Conservation (phyloP, 2,329 filamentous ascomycete genomes). For the Didymella exigua region DNA sequence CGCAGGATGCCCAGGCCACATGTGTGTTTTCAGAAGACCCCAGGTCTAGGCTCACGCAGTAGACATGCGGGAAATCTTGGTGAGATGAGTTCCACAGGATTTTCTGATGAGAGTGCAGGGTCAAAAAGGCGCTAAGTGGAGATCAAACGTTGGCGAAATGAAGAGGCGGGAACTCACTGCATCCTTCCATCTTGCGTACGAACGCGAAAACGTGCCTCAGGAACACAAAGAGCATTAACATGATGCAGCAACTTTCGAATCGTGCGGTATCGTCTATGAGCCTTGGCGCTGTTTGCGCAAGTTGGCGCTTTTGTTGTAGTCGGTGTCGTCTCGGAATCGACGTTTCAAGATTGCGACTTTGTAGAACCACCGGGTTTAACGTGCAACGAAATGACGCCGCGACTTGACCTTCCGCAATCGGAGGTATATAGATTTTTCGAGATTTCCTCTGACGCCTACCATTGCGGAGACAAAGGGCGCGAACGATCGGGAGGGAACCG, state of each 20-base stretch:
- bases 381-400: conserved; percentile 12
- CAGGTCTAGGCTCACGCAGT: conserved; percentile 20
- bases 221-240: conserved; percentile 3
- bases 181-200: conserved; percentile 10
- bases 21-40: conserved; percentile 3
- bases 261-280: background rate
- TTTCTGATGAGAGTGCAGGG: conserved; percentile 21
- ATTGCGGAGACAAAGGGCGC: background rate
- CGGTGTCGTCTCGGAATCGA: background rate
- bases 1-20: conserved; percentile 13
- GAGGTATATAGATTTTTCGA: conserved; percentile 4
- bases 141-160: conserved; percentile 45
- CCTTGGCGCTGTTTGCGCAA: background rate
- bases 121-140: conserved; percentile 29
- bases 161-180: conserved; percentile 24
- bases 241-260: background rate
- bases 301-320: background rate
- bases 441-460: background rate
- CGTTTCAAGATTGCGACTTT: conserved; percentile 7
- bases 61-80: conserved; percentile 20
- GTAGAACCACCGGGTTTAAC: conserved; percentile 11
- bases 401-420: conserved; percentile 1
- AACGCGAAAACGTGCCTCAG: conserved; percentile 5
- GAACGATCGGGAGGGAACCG: conserved; percentile 7
- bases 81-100: conserved; percentile 20